phyloP scores from a whole-genome alignment of 345 rosid genomes.

The Clarkia xantiana region DNA sequence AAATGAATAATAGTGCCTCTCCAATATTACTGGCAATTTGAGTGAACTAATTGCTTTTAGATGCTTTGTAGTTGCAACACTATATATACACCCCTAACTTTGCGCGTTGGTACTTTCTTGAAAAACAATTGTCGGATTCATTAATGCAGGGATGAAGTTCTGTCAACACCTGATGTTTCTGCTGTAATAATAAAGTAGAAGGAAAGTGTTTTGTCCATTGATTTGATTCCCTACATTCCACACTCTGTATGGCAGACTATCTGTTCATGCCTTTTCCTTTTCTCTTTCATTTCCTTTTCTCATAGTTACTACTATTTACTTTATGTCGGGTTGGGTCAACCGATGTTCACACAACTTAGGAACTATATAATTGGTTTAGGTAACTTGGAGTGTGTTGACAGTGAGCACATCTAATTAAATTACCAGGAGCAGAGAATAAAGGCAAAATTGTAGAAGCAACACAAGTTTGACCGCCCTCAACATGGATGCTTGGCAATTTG shows the following conservation, averaged over 20 bases:
- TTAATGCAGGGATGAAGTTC: conserved; percentile 55
- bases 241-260: neutral
- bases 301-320: too few relatives aligned
- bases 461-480: too few relatives aligned
- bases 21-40: too few relatives aligned
- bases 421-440: too few relatives aligned
- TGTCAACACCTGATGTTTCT: conserved; percentile 89
- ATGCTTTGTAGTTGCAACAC: neutral
- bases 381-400: too few relatives aligned
- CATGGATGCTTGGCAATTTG: too few relatives aligned
- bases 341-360: too few relatives aligned
- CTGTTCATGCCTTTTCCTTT: conserved; percentile 3
- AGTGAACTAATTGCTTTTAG: conserved; percentile 2
- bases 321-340: too few relatives aligned
- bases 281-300: conserved; percentile 3
- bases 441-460: too few relatives aligned
- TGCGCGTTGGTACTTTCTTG: neutral
- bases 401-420: too few relatives aligned
- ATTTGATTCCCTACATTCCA: neutral
- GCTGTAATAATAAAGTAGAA: conserved; percentile 77
- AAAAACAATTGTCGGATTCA: conserved; percentile 7
- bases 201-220: conserved; percentile 20
- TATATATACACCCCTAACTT: neutral
- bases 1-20: too few relatives aligned
- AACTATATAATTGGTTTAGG: too few relatives aligned